phyloP scores from a whole-genome alignment of 345 rosid species.

The rapeseed (Brassica napus) region Da-Ae NC_063446.1:5968501-5969000 shows the following conservation, averaged over 20 bases:
- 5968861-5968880: constrained; percentile 50
- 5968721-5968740: constrained; percentile 25
- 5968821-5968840: constrained; percentile 44
- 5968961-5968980: constrained; percentile 65
- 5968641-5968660: constrained; percentile 11
- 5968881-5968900: constrained; percentile 58
- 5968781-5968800: constrained; percentile 60
- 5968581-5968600: constrained; percentile 1
- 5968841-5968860: constrained; percentile 40
- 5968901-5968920: constrained; percentile 79
- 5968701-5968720: constrained; percentile 35
- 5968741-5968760: constrained; percentile 53
- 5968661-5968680: constrained; percentile 20
- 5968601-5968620: neutral
- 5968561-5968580: constrained; percentile 18
- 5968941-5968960: constrained; percentile 63
- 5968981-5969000: constrained; percentile 74
- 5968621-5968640: neutral
- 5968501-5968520: neutral
- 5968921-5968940: constrained; percentile 81
- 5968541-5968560: neutral
- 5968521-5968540: constrained; percentile 16
- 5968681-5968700: constrained; percentile 33
- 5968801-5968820: constrained; percentile 72
- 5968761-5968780: constrained; percentile 73